A percentile compares a stretch with the other conserved stretches of the same genome.
Evolutionary conservation across 2,329 filamentous ascomycete genomes (phyloP).

Genomic region (Fusarium musae): DNA sequence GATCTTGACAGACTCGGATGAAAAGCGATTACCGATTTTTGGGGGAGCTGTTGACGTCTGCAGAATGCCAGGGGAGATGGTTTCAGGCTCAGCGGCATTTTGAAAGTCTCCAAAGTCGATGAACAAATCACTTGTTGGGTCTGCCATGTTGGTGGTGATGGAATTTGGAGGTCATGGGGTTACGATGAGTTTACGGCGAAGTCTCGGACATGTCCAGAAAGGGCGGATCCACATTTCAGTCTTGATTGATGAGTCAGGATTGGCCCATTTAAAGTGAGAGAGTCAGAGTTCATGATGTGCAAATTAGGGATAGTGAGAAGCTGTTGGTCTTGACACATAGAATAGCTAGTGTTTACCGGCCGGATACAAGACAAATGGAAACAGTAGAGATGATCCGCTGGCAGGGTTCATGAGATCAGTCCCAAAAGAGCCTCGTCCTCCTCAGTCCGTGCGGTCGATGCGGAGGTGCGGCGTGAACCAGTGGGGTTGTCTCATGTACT

Average conservation of each 20-base stretch:
- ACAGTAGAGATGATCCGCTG: not conserved
- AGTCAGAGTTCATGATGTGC: slow-evolving; percentile 5
- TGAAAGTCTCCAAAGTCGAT: slow-evolving; percentile 1
- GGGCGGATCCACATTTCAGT: slow-evolving; percentile 33
- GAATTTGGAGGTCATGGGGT: slow-evolving; percentile 19
- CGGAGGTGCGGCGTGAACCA: not conserved
- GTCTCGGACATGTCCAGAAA: slow-evolving; percentile 34
- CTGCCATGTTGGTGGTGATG: slow-evolving; percentile 15
- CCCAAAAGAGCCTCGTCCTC: not conserved
- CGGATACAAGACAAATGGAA: not conserved
- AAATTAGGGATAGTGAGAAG: not conserved
- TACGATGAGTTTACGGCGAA: slow-evolving; percentile 15
- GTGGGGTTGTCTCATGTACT: not conserved
- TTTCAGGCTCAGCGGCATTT: not conserved
- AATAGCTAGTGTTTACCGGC: not conserved
- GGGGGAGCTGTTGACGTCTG: slow-evolving; percentile 25
- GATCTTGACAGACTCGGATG: slow-evolving; percentile 51
- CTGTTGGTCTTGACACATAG: not conserved
- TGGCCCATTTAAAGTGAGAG: not conserved
- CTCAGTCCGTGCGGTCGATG: not conserved
- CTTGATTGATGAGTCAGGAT: slow-evolving; percentile 22
- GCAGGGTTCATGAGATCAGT: not conserved
- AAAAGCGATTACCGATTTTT: slow-evolving; percentile 36
- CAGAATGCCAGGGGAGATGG: slow-evolving; percentile 22
- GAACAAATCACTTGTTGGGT: not conserved